Evolutionary conservation across 192 early-diverging fungal genomes (phyloP).

Genomic region (Oehlia diaphana): DNA sequence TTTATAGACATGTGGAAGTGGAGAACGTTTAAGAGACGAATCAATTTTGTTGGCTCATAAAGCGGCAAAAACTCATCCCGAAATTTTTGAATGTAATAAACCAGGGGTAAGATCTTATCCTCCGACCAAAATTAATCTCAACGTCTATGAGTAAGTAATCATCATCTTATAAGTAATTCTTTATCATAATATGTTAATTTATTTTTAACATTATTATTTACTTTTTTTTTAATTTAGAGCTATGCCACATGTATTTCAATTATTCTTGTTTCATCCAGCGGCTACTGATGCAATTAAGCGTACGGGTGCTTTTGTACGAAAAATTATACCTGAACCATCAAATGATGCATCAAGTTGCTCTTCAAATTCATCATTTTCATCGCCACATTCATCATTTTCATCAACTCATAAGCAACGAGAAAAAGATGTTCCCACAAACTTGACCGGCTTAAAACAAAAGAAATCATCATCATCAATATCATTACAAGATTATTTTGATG

Average conservation of each 20-base stretch:
- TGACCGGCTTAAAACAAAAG: background rate
- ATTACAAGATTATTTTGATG: background rate
- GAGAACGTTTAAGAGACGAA: conserved; percentile 49
- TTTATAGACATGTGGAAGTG: conserved; percentile 39
- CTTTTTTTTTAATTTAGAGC: conserved; percentile 30
- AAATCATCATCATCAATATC: background rate
- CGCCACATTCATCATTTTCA: background rate
- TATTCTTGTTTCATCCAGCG: conserved; percentile 42
- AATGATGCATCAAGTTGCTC: background rate
- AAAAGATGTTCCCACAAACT: background rate
- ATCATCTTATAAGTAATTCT: background rate
- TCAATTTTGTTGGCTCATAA: conserved; percentile 38
- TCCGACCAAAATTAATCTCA: conserved; percentile 32
- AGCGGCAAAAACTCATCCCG: conserved; percentile 26
- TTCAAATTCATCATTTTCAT: background rate
- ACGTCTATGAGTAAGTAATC: conserved; percentile 28
- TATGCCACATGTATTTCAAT: conserved; percentile 57
- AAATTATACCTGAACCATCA: conserved; percentile 26
- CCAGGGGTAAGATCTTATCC: background rate
- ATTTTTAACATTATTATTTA: background rate
- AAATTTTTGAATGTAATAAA: conserved; percentile 7
- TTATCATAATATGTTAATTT: background rate
- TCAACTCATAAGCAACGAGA: background rate
- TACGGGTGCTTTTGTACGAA: conserved; percentile 37
- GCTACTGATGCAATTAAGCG: conserved; percentile 33